These are phyloP conservation scores for Vitrella brassicaformis DNA, from an alignment of 73 alveolate genomes.

Conservation along the genomic window DNA sequence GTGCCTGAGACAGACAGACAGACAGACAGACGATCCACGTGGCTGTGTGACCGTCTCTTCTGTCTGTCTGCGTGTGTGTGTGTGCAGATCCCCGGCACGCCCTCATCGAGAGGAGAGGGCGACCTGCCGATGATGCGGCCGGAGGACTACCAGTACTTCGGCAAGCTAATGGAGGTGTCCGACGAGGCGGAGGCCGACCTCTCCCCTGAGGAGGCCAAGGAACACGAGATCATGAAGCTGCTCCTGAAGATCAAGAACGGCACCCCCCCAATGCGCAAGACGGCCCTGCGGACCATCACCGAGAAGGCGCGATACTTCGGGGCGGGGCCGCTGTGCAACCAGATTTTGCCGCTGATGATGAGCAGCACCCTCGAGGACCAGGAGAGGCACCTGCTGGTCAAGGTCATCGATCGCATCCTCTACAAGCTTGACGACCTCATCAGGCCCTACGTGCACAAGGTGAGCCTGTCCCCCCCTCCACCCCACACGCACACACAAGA, in stretches of 20 bases:
- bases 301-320: constrained; percentile 91
- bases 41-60: neutral
- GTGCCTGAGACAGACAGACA: neutral
- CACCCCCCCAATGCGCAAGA: constrained; percentile 84
- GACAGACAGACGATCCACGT: neutral
- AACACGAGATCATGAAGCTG: constrained; percentile 73
- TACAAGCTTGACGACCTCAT: constrained; percentile 82
- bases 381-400: constrained; percentile 90
- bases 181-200: constrained; percentile 77
- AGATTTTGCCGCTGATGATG: constrained; percentile 88
- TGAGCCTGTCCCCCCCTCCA: too few relatives aligned
- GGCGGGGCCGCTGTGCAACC: constrained; percentile 80
- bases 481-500: too few relatives aligned
- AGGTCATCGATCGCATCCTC: constrained; percentile 86
- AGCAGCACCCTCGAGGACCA: constrained; percentile 87
- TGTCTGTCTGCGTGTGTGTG: too few relatives aligned
- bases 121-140: constrained; percentile 29
- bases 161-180: constrained; percentile 9
- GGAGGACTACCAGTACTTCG: constrained; percentile 4
- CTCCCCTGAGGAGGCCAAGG: constrained; percentile 79
- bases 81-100: too few relatives aligned
- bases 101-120: constrained; percentile 7
- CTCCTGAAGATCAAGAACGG: constrained; percentile 90
- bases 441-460: constrained; percentile 96
- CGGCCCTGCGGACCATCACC: constrained; percentile 77